These are phyloP conservation scores for Suillus bovinus DNA, from an alignment of 768 basidiomycete species.

Conservation along the genomic window DNA sequence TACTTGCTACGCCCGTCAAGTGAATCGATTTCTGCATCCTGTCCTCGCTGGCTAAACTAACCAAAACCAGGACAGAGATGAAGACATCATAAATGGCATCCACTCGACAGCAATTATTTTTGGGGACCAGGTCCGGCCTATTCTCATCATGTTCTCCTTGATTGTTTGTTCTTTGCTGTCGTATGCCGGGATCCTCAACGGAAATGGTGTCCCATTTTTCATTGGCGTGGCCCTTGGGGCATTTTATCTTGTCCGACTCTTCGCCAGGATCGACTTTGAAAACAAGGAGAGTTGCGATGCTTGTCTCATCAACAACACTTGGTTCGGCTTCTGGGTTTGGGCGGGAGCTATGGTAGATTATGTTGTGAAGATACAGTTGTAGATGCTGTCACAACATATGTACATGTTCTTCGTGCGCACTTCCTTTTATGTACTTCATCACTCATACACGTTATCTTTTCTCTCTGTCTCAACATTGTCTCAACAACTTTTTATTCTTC, in stretches of 20 bases:
- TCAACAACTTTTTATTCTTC: no score
- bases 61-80: conserved; percentile 66
- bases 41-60: conserved; percentile 51
- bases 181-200: conserved; percentile 52
- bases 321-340: no score
- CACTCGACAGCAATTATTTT: conserved; percentile 77
- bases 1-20: background rate
- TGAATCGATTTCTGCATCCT: background rate
- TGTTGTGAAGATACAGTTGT: no score
- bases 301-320: background rate
- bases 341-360: no score
- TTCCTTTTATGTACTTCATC: no score
- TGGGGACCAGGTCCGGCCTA: conserved; percentile 55
- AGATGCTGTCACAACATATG: no score
- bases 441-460: no score
- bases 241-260: background rate
- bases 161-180: conserved; percentile 51
- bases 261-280: background rate
- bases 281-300: background rate
- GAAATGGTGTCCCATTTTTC: conserved; percentile 29
- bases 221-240: background rate
- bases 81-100: conserved; percentile 71
- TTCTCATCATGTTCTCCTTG: conserved; percentile 53
- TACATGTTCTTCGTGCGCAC: no score
- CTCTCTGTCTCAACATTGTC: no score